Evolutionary conservation across 1,284 basidiomycete species (phyloP).

Genomic region (Ustilago sp.): DNA sequence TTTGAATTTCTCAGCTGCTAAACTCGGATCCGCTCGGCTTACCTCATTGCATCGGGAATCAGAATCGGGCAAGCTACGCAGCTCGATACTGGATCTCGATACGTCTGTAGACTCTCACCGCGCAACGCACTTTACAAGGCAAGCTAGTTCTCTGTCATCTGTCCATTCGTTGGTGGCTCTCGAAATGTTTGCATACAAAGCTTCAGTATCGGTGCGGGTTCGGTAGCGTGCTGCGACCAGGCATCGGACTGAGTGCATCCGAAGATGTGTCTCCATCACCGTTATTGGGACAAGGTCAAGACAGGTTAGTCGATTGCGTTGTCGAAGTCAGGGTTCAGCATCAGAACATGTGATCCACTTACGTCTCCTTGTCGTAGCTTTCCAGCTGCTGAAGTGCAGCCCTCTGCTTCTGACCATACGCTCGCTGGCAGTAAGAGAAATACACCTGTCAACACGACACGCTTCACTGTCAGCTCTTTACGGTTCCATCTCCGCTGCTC

Average conservation of each 20-base stretch:
- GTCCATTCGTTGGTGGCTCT: conserved; percentile 1
- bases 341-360: not conserved
- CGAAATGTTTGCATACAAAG: not conserved
- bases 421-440: conserved; percentile 49
- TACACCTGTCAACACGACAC: conserved; percentile 27
- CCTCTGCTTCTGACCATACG: conserved; percentile 52
- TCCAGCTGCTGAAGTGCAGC: conserved; percentile 22
- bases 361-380: conserved; percentile 26
- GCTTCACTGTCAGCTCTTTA: not conserved
- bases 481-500: not conserved
- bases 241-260: conserved; percentile 16
- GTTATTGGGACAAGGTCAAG: not conserved
- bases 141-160: not conserved
- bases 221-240: conserved; percentile 17
- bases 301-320: conserved; percentile 1
- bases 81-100: not conserved
- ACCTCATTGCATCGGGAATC: not conserved
- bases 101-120: not conserved
- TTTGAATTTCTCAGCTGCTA: conserved; percentile 27
- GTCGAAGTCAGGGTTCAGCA: not conserved
- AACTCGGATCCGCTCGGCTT: conserved; percentile 27
- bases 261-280: conserved; percentile 37
- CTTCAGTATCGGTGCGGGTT: not conserved
- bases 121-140: not conserved
- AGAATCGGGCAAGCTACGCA: not conserved